Evolutionary conservation across 176 grass and related monocot species (phyloP).

Genomic region (Avena sativa): DNA sequence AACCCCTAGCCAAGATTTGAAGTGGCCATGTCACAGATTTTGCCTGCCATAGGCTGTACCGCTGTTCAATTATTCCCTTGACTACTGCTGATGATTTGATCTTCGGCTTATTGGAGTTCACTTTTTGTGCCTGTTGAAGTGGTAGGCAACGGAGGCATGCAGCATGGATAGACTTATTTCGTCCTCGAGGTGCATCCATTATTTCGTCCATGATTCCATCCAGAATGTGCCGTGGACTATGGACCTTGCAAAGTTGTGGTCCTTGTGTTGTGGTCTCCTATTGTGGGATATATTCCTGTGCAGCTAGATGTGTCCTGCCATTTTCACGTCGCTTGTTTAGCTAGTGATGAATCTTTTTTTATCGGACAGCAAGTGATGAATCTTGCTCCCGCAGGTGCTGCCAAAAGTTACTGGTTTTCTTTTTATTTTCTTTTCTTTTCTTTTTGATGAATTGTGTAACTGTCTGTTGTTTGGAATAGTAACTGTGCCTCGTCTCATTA

Average conservation of each 20-base stretch:
- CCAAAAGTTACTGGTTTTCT: not conserved
- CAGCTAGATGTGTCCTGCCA: not conserved
- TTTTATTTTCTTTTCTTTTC: not conserved
- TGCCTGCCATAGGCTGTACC: constrained; percentile 20
- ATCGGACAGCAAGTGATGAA: not conserved
- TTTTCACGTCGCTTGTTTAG: not conserved
- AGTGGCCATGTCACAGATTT: constrained; percentile 37
- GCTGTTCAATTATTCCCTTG: constrained; percentile 22
- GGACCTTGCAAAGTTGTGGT: constrained; percentile 32
- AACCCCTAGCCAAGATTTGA: not conserved
- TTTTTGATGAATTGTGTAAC: not conserved
- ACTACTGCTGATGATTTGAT: not conserved
- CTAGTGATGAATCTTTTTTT: not conserved
- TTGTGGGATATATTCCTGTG: constrained; percentile 26
- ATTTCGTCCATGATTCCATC: not conserved
- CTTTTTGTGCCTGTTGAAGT: constrained; percentile 2
- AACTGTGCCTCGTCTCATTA: too few species aligned
- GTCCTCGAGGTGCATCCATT: not conserved
- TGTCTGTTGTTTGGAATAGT: not conserved
- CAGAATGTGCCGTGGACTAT: constrained; percentile 19
- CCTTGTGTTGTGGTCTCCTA: not conserved
- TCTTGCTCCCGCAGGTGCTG: not conserved
- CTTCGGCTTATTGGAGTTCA: not conserved
- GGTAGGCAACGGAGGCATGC: constrained; percentile 27
- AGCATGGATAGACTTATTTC: not conserved